Evolutionary conservation across 2,329 filamentous ascomycete genomes (phyloP), one percentile per base, ranked within the genome.

Genomic region (Penicillium freii): DNA sequence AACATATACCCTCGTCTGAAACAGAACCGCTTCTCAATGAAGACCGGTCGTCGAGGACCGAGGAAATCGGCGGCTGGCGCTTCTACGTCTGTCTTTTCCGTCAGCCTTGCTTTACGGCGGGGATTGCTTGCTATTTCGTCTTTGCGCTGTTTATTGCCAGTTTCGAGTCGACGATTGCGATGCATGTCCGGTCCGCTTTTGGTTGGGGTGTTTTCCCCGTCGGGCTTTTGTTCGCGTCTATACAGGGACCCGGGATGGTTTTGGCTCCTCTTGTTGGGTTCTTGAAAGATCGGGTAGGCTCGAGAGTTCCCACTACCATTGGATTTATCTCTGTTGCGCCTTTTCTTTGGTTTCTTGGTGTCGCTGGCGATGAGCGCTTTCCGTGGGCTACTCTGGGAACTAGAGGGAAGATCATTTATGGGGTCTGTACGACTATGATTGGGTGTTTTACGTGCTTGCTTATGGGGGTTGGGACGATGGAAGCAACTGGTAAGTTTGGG

Each of bases 181-280:
- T 58, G 23, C 60, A 60, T 39, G 58, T 58, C 13, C 31, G 60
- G 15, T 9, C 23, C 6, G 29, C 58, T 13, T 62, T 62, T 46
- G 54, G 39, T 27, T 62, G 60, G 60, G 53, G 60, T 1, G 54
- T 46, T 21, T 46, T 62, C n/a, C 47, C 44, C 13, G 48, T 56
- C 3, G 60, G 60, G 8, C 36, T 62, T 43, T 45, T 60, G 39
- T 50, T 61, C 21, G 56, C 56, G 10, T 47, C 46, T 6, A 59
- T 61, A 1, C 59, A 61, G 23, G 52, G 48, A 6, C 59, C 59
- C 2, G 56, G 56, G 11, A 59, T 59, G n/a, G 3, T 59, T 9
- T 17, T 61, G 27, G 50, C 49, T 34, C 54, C 54, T 34, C n/a
- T 53, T 7, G 54, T 56, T 25, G 40, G 53, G 17, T 39, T 23